Evolutionary conservation across 2,329 filamentous ascomycete genomes (phyloP).

Genomic region (Zymoseptoria ardabiliae): DNA sequence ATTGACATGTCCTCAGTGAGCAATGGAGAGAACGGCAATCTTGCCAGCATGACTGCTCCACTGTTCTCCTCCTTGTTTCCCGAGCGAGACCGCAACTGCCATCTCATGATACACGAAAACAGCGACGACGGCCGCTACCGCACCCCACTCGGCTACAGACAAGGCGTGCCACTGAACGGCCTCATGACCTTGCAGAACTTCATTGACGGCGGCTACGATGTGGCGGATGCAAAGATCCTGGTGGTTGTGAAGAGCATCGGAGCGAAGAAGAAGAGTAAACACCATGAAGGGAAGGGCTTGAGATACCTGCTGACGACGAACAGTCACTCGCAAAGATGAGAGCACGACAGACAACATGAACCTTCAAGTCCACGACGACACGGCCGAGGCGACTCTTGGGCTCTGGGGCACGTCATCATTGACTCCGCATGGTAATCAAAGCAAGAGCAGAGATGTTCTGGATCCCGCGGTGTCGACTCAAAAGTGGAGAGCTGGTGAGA

Average conservation of each 20-base stretch:
- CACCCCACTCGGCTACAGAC: slow-evolving; percentile 39
- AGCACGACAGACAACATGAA: slow-evolving; percentile 42
- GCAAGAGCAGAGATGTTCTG: not conserved
- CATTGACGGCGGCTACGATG: slow-evolving; percentile 48
- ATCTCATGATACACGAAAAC: slow-evolving; percentile 48
- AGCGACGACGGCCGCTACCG: slow-evolving; percentile 39
- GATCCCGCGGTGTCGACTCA: slow-evolving; percentile 9
- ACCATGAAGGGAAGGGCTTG: not conserved
- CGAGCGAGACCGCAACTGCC: slow-evolving; percentile 46
- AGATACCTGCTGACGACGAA: slow-evolving; percentile 2
- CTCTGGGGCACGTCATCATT: slow-evolving; percentile 47
- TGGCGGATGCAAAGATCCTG: slow-evolving; percentile 45
- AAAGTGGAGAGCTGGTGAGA: slow-evolving; percentile 26
- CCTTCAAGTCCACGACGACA: slow-evolving; percentile 52
- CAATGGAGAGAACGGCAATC: slow-evolving; percentile 36
- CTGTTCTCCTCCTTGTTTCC: slow-evolving; percentile 53
- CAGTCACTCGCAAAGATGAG: slow-evolving; percentile 43
- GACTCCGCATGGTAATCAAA: slow-evolving; percentile 15
- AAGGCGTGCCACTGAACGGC: slow-evolving; percentile 33
- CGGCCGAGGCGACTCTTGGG: slow-evolving; percentile 45
- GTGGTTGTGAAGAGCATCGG: slow-evolving; percentile 54
- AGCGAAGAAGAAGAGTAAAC: slow-evolving; percentile 41
- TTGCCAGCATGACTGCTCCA: slow-evolving; percentile 39
- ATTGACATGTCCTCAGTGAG: slow-evolving; percentile 31
- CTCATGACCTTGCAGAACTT: slow-evolving; percentile 53